phyloP scores from a whole-genome alignment of 2,329 filamentous ascomycete species.

The Aspergillus viridinutans region DNA sequence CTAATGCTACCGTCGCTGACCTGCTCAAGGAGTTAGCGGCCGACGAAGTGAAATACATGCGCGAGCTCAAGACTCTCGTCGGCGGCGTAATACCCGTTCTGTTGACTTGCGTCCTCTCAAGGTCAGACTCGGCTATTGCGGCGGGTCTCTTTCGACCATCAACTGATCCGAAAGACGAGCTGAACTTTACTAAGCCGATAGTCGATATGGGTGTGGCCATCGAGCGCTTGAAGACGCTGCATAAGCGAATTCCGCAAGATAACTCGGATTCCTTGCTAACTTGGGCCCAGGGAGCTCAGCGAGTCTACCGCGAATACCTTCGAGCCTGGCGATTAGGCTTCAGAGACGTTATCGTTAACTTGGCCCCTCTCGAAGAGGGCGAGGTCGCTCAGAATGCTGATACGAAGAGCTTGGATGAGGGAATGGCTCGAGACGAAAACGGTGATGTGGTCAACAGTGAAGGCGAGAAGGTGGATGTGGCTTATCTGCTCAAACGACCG shows the following conservation, averaged over 20 bases:
- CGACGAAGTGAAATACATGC: slow-evolving; percentile 82
- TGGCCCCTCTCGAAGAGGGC: slow-evolving; percentile 70
- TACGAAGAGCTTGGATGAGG: slow-evolving; percentile 50
- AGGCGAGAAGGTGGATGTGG: slow-evolving; percentile 89
- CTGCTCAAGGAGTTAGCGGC: slow-evolving; percentile 74
- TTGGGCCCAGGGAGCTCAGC: slow-evolving; percentile 76
- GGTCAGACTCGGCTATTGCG: slow-evolving; percentile 60
- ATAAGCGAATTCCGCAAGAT: slow-evolving; percentile 72
- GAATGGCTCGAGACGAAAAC: slow-evolving; percentile 54
- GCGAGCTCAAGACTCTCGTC: slow-evolving; percentile 87
- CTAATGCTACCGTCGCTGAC: slow-evolving; percentile 67
- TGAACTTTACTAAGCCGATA: slow-evolving; percentile 75
- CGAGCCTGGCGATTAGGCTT: slow-evolving; percentile 89
- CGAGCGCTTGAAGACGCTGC: slow-evolving; percentile 74
- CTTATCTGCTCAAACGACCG: slow-evolving; percentile 84
- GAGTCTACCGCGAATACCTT: slow-evolving; percentile 80
- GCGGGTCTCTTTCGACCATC: slow-evolving; percentile 64
- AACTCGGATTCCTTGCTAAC: slow-evolving; percentile 67
- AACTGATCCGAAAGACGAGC: slow-evolving; percentile 51
- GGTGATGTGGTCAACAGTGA: slow-evolving; percentile 64
- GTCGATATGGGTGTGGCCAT: slow-evolving; percentile 89
- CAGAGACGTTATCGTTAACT: slow-evolving; percentile 88
- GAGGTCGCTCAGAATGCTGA: slow-evolving; percentile 43
- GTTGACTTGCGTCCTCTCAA: slow-evolving; percentile 74
- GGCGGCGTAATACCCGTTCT: slow-evolving; percentile 94